Base-by-base conservation (phyloP, 148 eudicot species). In the Salicornia ramosissima region DNA sequence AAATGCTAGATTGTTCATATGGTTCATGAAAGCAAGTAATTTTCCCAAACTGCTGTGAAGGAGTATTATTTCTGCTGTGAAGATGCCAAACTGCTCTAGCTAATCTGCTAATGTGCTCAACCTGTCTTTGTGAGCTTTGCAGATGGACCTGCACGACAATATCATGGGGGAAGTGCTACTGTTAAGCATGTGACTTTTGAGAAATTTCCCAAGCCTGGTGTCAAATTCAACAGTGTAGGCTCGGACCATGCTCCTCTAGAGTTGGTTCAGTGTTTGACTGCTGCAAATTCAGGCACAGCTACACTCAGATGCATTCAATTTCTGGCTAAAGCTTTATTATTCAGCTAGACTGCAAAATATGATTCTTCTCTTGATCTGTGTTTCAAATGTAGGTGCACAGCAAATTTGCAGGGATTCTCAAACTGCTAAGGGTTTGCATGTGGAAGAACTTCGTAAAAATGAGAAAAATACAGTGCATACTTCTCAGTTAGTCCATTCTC, bases 341-440 rank as follows among this genome's bases (percentile, higher is more conserved):
- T 68, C 16, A n/a, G 58, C 68, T 59, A 25, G 24, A 22, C 6
- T 16, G 25, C 45, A 71, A 33, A 31, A 46, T 70, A 19, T 69
- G 11, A 25, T 30, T 18, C 26, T 47, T 61, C 26, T 39, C 31
- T 16, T 70, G 58, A 52, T 61, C 28, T 64, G 58, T 76, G 36
- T 69, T 76, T 14, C 71, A 76, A 75, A 49, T 19, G 39, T 29
- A 33, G 43, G 46, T 31, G 15, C 22, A 28, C 70, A 45, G 30
- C 65, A 65, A 65, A 24, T 47, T 33, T 21, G 53, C 14, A 7
- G 11, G 16, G 39, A 45, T 42, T 36, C 54, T 69, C 30, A 26
- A 61, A 49, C 64, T 64, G 57, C 40, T 18, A 28, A 36, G 62
- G 2, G 51, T 36, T 34, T 39, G 29, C 66, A 46, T 36, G 8